Base-by-base conservation (phyloP, 1,284 basidiomycete species). In the Pseudozyma pruni region DNA sequence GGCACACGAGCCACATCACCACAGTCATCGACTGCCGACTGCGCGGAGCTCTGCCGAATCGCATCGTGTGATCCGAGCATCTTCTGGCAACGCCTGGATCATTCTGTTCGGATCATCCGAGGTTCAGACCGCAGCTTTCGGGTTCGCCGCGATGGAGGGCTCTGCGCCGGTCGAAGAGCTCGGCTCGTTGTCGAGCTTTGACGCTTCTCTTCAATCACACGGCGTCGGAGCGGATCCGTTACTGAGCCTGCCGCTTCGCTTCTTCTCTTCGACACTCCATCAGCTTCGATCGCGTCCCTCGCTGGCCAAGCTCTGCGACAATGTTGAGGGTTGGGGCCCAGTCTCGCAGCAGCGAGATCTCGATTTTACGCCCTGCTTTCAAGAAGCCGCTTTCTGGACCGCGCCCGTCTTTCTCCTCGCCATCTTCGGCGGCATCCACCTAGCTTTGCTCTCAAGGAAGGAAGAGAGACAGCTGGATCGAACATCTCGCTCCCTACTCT, bases 311-410 rank as follows among this genome's bases (percentile, higher is more conserved):
- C 45, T 67, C 8, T 72, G 69, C 49, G 46, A 54, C 52, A 67
- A 67, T 27, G 37, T 48, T 22, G 83, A 81, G 59, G 80, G 90
- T 50, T 91, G 90, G 88, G 84, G 83, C 1, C 85, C 86, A 14
- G 83, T 88, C 38, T 93, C 91, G 8, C 81, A 74, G 8, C 68
- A 83, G 0, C 87, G 91, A 54, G 85, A 87, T 23, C 91, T 93
- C 76, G 93, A 96, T 83, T 79, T 91, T 13, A 91, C 92, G 1
- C 87, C 88, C 8, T 97, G 94, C 83, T 92, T 91, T 74, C 90
- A 94, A 78, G 89, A 91, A 68, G 88, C 64, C 9, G 63, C 59
- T 20, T 63, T 81, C 22, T 74, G 73, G 72, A 32, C 59, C 13
- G 59, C 55, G 5, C 79, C 80, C 1, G 57, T 61, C 47, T 40